Evolutionary conservation across 1,284 basidiomycete species (phyloP).

Genomic region (Cryptococcus floricola): DNA sequence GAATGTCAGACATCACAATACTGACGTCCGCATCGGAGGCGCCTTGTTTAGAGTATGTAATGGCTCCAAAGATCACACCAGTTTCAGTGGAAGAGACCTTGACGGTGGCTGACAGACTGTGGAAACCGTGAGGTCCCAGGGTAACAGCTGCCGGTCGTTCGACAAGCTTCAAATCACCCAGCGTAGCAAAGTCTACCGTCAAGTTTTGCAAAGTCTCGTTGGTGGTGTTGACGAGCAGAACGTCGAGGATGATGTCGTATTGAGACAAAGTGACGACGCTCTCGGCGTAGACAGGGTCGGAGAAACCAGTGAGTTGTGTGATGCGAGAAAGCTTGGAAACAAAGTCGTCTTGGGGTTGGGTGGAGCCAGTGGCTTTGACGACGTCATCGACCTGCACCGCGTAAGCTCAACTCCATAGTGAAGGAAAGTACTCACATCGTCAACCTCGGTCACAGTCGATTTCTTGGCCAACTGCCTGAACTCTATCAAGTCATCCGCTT

Average conservation of each 20-base stretch:
- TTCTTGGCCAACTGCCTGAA: constrained; percentile 97
- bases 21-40: constrained; percentile 70
- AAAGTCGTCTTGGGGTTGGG: constrained; percentile 86
- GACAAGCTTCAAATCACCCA: constrained; percentile 95
- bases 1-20: constrained; percentile 90
- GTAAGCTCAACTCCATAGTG: constrained; percentile 60
- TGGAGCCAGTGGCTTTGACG: constrained; percentile 80
- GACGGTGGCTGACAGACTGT: constrained; percentile 97
- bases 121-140: constrained; percentile 93
- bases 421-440: constrained; percentile 60
- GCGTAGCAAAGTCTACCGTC: constrained; percentile 93
- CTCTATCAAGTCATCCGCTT: constrained; percentile 86
- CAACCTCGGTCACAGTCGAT: constrained; percentile 67
- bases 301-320: constrained; percentile 95
- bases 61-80: constrained; percentile 93
- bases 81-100: constrained; percentile 97
- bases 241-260: constrained; percentile 94
- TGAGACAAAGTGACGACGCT: constrained; percentile 98
- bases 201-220: constrained; percentile 92
- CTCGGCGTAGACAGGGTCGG: constrained; percentile 97
- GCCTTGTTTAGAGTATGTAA: constrained; percentile 90
- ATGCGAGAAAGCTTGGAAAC: constrained; percentile 94
- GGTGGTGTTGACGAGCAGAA: constrained; percentile 96
- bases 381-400: constrained; percentile 60
- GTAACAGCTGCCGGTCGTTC: constrained; percentile 92